phyloP scores from a whole-genome alignment of 2,329 filamentous ascomycete species.

The Ophiobolus disseminans region DNA sequence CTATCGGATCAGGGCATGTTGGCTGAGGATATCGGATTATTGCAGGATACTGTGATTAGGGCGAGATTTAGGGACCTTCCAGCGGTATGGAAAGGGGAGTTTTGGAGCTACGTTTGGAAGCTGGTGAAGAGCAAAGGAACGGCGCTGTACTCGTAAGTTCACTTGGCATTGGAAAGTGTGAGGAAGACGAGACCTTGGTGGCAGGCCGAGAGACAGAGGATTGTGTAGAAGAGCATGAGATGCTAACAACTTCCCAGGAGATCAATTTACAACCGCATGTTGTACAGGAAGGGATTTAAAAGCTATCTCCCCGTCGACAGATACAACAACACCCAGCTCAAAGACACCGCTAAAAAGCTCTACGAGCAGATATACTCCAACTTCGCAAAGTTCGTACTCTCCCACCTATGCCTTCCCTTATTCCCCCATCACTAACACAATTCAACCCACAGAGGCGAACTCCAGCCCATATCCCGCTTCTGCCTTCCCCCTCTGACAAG shows the following conservation, averaged over 20 bases:
- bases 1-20: slow-evolving; percentile 13
- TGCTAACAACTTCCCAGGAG: slow-evolving; percentile 18
- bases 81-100: slow-evolving; percentile 2
- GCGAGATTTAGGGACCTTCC: slow-evolving; percentile 23
- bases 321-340: slow-evolving; percentile 14
- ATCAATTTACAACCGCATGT: slow-evolving; percentile 18
- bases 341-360: slow-evolving; percentile 60
- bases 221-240: too few relatives aligned
- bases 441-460: slow-evolving; percentile 27
- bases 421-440: slow-evolving; percentile 10
- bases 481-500: slow-evolving; percentile 62
- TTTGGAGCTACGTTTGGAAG: slow-evolving; percentile 28
- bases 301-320: slow-evolving; percentile 21
- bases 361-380: slow-evolving; percentile 68
- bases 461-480: slow-evolving; percentile 48
- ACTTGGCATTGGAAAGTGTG: neutral
- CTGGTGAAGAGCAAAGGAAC: slow-evolving; percentile 24
- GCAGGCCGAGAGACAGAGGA: too few relatives aligned
- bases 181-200: neutral
- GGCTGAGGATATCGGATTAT: slow-evolving; percentile 31
- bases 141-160: slow-evolving; percentile 25
- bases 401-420: neutral
- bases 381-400: slow-evolving; percentile 55
- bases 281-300: slow-evolving; percentile 19
- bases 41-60: slow-evolving; percentile 30